Conservation (phyloP, 1,284 basidiomycete genomes). For the Mycosarcoma mackinlayi region DNA sequence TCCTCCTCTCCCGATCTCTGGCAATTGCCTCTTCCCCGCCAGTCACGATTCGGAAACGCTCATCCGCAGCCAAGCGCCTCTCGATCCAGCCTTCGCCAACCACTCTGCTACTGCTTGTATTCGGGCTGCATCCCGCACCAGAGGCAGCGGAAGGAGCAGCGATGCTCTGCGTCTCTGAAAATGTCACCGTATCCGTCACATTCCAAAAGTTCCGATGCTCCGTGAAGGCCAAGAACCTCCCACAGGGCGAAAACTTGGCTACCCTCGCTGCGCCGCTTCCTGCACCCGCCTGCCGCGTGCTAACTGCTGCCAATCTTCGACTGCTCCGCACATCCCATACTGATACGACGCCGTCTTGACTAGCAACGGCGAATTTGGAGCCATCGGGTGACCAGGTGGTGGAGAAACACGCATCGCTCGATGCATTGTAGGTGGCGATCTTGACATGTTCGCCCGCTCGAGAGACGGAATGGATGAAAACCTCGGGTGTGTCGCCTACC, state of each 20-base stretch:
- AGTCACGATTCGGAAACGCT: constrained; percentile 25
- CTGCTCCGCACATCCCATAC: constrained; percentile 69
- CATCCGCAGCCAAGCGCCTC: constrained; percentile 9
- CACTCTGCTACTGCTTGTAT: not conserved
- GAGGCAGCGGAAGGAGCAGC: constrained; percentile 13
- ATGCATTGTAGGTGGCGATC: constrained; percentile 53
- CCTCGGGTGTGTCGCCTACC: constrained; percentile 84
- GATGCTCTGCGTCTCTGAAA: constrained; percentile 36
- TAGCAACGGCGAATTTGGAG: constrained; percentile 83
- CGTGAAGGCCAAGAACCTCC: constrained; percentile 55
- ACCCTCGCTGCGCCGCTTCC: constrained; percentile 53
- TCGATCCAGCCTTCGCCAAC: constrained; percentile 5
- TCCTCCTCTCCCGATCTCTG: constrained; percentile 25
- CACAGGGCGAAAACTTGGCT: constrained; percentile 55
- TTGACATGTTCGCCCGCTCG: constrained; percentile 44
- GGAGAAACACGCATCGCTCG: constrained; percentile 77
- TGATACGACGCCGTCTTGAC: constrained; percentile 83
- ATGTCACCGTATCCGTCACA: constrained; percentile 52
- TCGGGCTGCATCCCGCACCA: not conserved
- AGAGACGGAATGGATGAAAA: constrained; percentile 71
- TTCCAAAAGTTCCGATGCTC: constrained; percentile 54
- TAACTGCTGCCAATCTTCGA: constrained; percentile 54
- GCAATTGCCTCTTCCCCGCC: constrained; percentile 25
- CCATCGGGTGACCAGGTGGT: constrained; percentile 84
- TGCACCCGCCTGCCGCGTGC: constrained; percentile 31